Percentiles rank a stretch among this genome's conserved stretches.
Conservation (phyloP, 192 early-diverging fungal genomes). For the Linnemannia elongata region DNA sequence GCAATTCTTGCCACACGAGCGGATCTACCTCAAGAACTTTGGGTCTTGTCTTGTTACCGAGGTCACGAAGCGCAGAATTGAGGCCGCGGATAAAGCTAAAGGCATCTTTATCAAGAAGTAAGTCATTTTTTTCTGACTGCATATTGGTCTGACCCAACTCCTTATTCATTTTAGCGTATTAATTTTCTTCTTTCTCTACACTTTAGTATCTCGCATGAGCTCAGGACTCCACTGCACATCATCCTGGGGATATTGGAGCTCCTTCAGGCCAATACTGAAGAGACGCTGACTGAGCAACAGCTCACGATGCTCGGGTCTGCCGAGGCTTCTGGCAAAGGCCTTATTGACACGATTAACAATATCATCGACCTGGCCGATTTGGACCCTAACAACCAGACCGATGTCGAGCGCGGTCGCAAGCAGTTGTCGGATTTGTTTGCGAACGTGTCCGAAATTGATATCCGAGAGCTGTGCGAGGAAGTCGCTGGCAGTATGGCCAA, state of each 20-base stretch:
- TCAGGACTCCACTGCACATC: conserved; percentile 67
- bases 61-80: conserved; percentile 57
- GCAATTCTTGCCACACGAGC: conserved; percentile 59
- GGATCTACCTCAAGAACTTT: conserved; percentile 64
- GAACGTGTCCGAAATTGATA: conserved; percentile 25
- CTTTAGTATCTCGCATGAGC: conserved; percentile 62
- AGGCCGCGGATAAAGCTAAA: conserved; percentile 64
- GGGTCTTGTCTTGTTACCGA: conserved; percentile 60
- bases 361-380: conserved; percentile 39
- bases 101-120: conserved; percentile 60
- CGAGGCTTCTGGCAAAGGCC: conserved; percentile 55
- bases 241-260: conserved; percentile 64
- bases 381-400: conserved; percentile 29
- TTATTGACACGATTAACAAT: conserved; percentile 41
- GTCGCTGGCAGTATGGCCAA: conserved; percentile 39
- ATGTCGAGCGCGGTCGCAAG: not conserved
- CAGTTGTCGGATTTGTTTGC: conserved; percentile 15
- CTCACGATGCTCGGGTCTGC: conserved; percentile 52
- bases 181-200: conserved; percentile 4
- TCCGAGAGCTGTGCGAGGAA: conserved; percentile 38
- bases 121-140: not conserved
- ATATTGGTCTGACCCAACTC: not conserved
- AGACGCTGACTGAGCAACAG: conserved; percentile 24
- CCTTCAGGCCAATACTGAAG: conserved; percentile 34
- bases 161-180: not conserved